Evolutionary conservation across 2,329 filamentous ascomycete species (phyloP).

Genomic region (Sarocladium strictum): DNA sequence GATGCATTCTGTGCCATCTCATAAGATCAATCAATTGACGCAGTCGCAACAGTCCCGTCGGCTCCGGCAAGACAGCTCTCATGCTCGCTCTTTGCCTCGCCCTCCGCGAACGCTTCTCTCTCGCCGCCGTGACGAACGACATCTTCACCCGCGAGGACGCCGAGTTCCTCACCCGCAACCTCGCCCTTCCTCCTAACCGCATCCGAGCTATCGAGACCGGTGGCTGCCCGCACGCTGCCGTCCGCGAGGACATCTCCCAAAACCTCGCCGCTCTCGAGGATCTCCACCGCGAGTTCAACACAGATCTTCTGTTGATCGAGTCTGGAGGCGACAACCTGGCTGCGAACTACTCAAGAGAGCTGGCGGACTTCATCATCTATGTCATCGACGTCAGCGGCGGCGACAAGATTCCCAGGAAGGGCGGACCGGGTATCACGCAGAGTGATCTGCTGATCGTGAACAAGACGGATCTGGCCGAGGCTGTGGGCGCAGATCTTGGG

Average conservation of each 20-base stretch:
- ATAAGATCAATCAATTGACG: neutral
- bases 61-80: constrained; percentile 92
- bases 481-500: constrained; percentile 79
- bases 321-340: constrained; percentile 94
- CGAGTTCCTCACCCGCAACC: constrained; percentile 87
- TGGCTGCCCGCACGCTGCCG: constrained; percentile 92
- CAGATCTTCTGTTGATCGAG: constrained; percentile 89
- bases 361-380: constrained; percentile 97
- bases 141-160: constrained; percentile 98
- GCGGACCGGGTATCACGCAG: constrained; percentile 94
- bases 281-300: constrained; percentile 70
- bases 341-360: constrained; percentile 90
- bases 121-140: constrained; percentile 96
- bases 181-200: constrained; percentile 72
- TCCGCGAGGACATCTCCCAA: constrained; percentile 91
- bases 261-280: constrained; percentile 92
- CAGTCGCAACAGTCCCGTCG: constrained; percentile 64
- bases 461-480: constrained; percentile 90
- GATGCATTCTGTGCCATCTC: constrained; percentile 11
- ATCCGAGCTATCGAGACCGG: constrained; percentile 97
- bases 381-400: constrained; percentile 96
- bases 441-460: constrained; percentile 91
- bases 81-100: constrained; percentile 90
- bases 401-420: constrained; percentile 94
- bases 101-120: constrained; percentile 73